Evolutionary conservation across 495 filamentous ascomycete species (phyloP).

Genomic region (Trichoderma orchidacearum): DNA sequence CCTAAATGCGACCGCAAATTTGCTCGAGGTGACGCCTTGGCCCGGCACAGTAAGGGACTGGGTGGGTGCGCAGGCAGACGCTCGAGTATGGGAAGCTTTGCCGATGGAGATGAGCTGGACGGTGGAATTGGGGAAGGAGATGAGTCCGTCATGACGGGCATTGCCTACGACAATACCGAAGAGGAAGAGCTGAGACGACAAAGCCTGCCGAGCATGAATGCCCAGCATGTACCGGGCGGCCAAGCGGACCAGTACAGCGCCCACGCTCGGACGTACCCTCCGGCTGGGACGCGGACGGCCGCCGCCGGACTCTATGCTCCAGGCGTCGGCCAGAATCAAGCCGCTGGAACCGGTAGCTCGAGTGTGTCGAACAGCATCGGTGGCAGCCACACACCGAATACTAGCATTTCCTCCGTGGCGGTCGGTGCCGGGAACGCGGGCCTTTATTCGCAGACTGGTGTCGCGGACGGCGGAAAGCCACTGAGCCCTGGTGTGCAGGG

Average conservation of each 20-base stretch:
- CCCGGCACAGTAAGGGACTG: constrained; percentile 89
- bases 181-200: constrained; percentile 38
- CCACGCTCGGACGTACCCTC: constrained; percentile 66
- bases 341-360: constrained; percentile 32
- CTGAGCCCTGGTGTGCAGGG: constrained; percentile 54
- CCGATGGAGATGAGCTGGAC: constrained; percentile 60
- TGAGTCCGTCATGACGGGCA: constrained; percentile 65
- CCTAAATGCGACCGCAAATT: constrained; percentile 89
- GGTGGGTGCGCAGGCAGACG: constrained; percentile 88
- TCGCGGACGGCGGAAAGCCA: constrained; percentile 81
- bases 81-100: constrained; percentile 76
- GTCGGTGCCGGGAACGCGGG: constrained; percentile 37
- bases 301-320: constrained; percentile 49
- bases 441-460: constrained; percentile 53
- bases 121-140: constrained; percentile 42
- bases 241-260: constrained; percentile 26
- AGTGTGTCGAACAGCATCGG: constrained; percentile 33
- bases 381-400: constrained; percentile 30
- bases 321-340: constrained; percentile 22
- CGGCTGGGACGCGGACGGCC: constrained; percentile 32
- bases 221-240: constrained; percentile 47
- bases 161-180: constrained; percentile 45
- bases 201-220: constrained; percentile 61
- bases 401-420: constrained; percentile 32
- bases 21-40: constrained; percentile 87